Evolutionary conservation across 805 yeast genomes (phyloP), one percentile per base, ranked within the genome.

Genomic region (Kodamaea laetipori): DNA sequence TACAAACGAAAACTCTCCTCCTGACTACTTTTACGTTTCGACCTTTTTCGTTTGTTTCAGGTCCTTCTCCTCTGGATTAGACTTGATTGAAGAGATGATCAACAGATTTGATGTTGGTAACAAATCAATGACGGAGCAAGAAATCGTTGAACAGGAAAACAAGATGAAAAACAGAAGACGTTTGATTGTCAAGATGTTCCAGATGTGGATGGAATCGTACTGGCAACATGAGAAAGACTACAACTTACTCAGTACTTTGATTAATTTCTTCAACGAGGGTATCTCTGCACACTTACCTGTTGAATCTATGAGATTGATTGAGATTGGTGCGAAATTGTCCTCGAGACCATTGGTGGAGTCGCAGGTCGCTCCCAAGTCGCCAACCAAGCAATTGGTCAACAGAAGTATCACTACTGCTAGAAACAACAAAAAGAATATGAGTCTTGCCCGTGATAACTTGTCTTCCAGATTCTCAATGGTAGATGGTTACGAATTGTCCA

Each of bases 121-220:
- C 30, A 64, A 60, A 36, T 64, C 58, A 31, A 40, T 52, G 13
- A 57, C 61, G 46, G 43, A 46, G 26, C 28, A 28, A 21, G 28
- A 18, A 12, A 17, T 28, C 19, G 16, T 30, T 6, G 36, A 41
- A 24, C 15, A 27, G 18, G 70, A 66, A 37, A 57, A 68, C 7
- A 61, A 54, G 50, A 50, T 79, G 30, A 80, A 77, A 54, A 81
- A 74, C 49, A 74, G 94, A 59, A 69, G 92, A 56, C 78, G 80
- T 48, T 64, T 84, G 37, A 81, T 89, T 30, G 80, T 84, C 51
- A 79, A 77, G 50, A 73, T 84, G 60, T 78, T 90, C 57, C 86
- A 81, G 59, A 69, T 79, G 26, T 92, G 99, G 99, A 66, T 92
- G 61, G 95, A 89, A 61, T 83, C 94, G 40, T 90, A 85, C 59